Evolutionary conservation across 2,329 filamentous ascomycete species (phyloP).

Genomic region (Xylaria sp.): DNA sequence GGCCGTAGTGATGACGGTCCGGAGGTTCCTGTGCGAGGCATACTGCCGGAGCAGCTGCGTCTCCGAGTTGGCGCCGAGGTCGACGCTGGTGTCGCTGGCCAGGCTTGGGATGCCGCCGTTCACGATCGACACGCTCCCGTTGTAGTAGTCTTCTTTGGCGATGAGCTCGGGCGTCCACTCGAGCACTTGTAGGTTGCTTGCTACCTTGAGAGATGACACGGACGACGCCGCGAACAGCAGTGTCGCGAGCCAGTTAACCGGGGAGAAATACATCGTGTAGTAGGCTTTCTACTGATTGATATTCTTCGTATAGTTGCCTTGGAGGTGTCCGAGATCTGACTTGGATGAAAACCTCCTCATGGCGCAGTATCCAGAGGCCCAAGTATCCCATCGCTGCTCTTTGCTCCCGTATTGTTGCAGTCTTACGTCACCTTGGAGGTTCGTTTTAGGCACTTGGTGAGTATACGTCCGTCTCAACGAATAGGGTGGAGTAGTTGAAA

Average conservation of each 20-base stretch:
- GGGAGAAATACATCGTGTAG: constrained; percentile 9
- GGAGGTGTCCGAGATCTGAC: not conserved
- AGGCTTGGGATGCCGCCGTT: constrained; percentile 43
- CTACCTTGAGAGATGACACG: constrained; percentile 27
- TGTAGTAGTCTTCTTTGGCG: constrained; percentile 34
- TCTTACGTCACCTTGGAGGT: not conserved
- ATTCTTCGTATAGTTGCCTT: not conserved
- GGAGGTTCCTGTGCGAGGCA: constrained; percentile 39
- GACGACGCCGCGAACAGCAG: constrained; percentile 3
- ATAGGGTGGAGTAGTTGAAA: not conserved
- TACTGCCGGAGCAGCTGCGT: constrained; percentile 44
- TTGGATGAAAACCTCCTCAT: not conserved
- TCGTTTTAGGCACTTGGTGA: not conserved
- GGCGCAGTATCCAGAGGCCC: not conserved
- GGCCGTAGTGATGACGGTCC: constrained; percentile 42
- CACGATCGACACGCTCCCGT: constrained; percentile 32
- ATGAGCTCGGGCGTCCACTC: constrained; percentile 34
- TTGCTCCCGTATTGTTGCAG: not conserved
- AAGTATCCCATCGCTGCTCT: not conserved
- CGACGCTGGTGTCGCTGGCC: constrained; percentile 33
- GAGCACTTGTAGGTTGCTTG: constrained; percentile 29
- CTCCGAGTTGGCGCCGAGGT: constrained; percentile 44
- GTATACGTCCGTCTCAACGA: not conserved
- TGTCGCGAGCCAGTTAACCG: not conserved
- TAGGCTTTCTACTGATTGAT: not conserved